phyloP scores from a whole-genome alignment of 768 basidiomycete genomes.

The Ephemerocybe angulata region DNA sequence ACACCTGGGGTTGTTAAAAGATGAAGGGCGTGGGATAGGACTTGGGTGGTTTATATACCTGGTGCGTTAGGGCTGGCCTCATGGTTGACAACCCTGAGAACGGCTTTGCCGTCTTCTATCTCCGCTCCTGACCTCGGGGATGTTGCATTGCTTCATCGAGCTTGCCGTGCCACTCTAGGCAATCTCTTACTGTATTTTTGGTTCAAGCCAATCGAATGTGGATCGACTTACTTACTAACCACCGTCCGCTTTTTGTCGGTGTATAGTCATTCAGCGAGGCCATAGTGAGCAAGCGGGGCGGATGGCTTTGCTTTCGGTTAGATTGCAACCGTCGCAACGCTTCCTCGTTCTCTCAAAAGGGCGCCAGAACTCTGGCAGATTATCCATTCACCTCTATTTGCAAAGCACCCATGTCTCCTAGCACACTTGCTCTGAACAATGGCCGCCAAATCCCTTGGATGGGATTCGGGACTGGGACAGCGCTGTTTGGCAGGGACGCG shows the following conservation, averaged over 20 bases:
- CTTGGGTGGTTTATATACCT: conserved; percentile 10
- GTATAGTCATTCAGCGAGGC: too few species aligned
- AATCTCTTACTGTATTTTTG: too few species aligned
- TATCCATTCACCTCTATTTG: conserved; percentile 22
- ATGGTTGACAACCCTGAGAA: neutral
- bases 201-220: too few species aligned
- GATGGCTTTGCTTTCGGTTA: too few species aligned
- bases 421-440: conserved; percentile 44
- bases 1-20: conserved; percentile 68
- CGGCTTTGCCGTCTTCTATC: neutral
- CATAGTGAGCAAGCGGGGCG: too few species aligned
- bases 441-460: conserved; percentile 51
- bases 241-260: too few species aligned
- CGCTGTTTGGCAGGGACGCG: conserved; percentile 44
- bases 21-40: conserved; percentile 29
- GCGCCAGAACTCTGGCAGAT: conserved; percentile 2
- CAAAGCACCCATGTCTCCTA: conserved; percentile 25
- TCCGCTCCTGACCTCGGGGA: neutral
- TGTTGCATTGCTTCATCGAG: neutral
- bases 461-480: conserved; percentile 62
- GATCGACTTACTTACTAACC: too few species aligned
- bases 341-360: conserved; percentile 6
- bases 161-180: too few species aligned
- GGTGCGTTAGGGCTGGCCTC: conserved; percentile 41
- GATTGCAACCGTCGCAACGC: too few species aligned